Percentiles rank a stretch among this genome's conserved stretches.
Conservation (phyloP, 805 yeast species). For the Debaryomyces castellii region DNA sequence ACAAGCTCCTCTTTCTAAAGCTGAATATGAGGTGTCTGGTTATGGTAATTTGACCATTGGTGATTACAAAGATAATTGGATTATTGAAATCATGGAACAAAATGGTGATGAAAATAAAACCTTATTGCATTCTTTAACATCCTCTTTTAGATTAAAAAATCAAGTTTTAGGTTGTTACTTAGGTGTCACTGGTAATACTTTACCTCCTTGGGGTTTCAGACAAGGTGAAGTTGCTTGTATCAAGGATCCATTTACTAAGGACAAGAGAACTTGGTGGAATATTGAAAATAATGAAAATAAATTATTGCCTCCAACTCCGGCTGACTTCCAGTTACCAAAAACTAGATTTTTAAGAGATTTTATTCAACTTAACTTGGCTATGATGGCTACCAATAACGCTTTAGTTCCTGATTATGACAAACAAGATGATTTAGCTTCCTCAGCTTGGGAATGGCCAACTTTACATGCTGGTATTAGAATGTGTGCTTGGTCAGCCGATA, state of each 20-base stretch:
- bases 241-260: slow-evolving; percentile 64
- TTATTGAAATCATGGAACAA: slow-evolving; percentile 66
- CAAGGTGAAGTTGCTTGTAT: slow-evolving; percentile 94
- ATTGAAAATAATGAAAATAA: slow-evolving; percentile 68
- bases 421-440: slow-evolving; percentile 66
- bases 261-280: slow-evolving; percentile 89
- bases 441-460: slow-evolving; percentile 86
- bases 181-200: slow-evolving; percentile 74
- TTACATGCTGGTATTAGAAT: slow-evolving; percentile 68
- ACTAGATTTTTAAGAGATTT: slow-evolving; percentile 74
- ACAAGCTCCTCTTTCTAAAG: slow-evolving; percentile 57
- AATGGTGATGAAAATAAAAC: slow-evolving; percentile 50
- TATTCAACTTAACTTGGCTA: slow-evolving; percentile 68
- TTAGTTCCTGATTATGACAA: slow-evolving; percentile 74
- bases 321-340: slow-evolving; percentile 64
- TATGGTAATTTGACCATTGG: slow-evolving; percentile 68
- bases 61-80: slow-evolving; percentile 77
- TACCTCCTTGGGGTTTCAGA: slow-evolving; percentile 97
- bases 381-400: slow-evolving; percentile 84
- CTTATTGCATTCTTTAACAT: slow-evolving; percentile 74
- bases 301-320: slow-evolving; percentile 58
- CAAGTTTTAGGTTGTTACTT: slow-evolving; percentile 75
- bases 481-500: slow-evolving; percentile 66
- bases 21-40: slow-evolving; percentile 65
- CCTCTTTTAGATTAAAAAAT: slow-evolving; percentile 76